phyloP scores from a whole-genome alignment of 768 basidiomycete species.

The Tricholoma terreum region DNA sequence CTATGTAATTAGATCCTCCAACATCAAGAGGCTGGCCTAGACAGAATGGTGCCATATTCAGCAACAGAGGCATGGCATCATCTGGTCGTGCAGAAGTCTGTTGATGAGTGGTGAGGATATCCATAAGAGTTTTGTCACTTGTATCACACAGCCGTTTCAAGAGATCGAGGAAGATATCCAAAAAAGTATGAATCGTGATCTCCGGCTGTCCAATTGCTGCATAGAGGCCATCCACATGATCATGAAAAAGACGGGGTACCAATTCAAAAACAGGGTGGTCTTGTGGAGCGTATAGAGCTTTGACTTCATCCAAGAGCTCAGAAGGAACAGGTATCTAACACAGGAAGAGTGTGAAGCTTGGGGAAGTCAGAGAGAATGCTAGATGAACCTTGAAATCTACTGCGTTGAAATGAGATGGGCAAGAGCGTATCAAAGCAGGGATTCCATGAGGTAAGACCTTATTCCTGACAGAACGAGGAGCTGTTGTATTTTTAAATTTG shows the following conservation, averaged over 20 bases:
- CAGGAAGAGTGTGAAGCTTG: neutral
- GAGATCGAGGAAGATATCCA: neutral
- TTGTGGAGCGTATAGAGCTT: neutral
- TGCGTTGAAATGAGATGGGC: slow-evolving; percentile 22
- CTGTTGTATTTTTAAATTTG: slow-evolving; percentile 15
- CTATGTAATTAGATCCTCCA: neutral
- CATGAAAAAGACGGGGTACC: neutral
- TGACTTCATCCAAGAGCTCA: neutral
- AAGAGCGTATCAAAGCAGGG: slow-evolving; percentile 24
- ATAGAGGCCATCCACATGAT: neutral
- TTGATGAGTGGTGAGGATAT: neutral
- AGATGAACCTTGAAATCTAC: slow-evolving; percentile 31
- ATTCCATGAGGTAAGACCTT: slow-evolving; percentile 36
- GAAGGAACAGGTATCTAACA: neutral
- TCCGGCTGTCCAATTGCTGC: neutral
- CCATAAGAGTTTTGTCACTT: neutral
- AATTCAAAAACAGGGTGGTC: neutral
- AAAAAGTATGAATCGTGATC: neutral
- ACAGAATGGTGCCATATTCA: neutral
- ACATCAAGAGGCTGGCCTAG: neutral
- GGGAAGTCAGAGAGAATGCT: neutral
- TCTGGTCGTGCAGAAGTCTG: neutral
- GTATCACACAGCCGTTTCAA: neutral
- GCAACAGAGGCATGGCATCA: neutral
- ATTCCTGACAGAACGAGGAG: slow-evolving; percentile 20